A percentile compares a stretch with the other conserved stretches of the same genome.
These are phyloP conservation scores for Daldinia vernicosa DNA, from an alignment of 495 filamentous ascomycete genomes.

Conservation along the genomic window DNA sequence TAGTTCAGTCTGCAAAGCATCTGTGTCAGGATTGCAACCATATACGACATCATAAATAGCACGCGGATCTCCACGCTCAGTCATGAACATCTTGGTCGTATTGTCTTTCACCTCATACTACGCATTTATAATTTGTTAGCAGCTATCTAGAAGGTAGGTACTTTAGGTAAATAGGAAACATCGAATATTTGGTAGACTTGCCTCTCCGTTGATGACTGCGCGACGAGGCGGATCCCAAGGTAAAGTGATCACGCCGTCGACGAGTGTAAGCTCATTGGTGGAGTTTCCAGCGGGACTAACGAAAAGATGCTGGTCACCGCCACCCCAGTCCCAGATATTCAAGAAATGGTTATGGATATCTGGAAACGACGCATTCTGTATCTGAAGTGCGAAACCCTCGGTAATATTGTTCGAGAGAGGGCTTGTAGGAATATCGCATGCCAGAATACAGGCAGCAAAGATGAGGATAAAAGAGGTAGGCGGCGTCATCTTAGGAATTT, in stretches of 20 bases:
- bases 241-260: constrained; percentile 54
- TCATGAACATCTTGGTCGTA: constrained; percentile 67
- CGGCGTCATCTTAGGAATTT: neutral
- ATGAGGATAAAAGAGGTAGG: constrained; percentile 25
- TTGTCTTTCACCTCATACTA: constrained; percentile 61
- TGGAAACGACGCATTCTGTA: constrained; percentile 60
- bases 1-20: constrained; percentile 55
- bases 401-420: constrained; percentile 53
- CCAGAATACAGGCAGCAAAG: constrained; percentile 41
- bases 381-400: constrained; percentile 54
- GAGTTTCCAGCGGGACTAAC: constrained; percentile 58
- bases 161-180: neutral
- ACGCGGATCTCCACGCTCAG: constrained; percentile 56
- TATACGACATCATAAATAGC: constrained; percentile 59
- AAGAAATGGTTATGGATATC: constrained; percentile 60
- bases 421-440: constrained; percentile 53
- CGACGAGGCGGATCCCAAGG: constrained; percentile 48
- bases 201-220: constrained; percentile 59
- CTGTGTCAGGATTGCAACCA: constrained; percentile 61
- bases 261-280: constrained; percentile 57
- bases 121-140: neutral
- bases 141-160: neutral
- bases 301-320: constrained; percentile 61
- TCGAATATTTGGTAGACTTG: constrained; percentile 27
- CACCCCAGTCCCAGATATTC: constrained; percentile 59